phyloP scores from a whole-genome alignment of 352 stramenopile genomes.

The Phytophthora sp. region DNA sequence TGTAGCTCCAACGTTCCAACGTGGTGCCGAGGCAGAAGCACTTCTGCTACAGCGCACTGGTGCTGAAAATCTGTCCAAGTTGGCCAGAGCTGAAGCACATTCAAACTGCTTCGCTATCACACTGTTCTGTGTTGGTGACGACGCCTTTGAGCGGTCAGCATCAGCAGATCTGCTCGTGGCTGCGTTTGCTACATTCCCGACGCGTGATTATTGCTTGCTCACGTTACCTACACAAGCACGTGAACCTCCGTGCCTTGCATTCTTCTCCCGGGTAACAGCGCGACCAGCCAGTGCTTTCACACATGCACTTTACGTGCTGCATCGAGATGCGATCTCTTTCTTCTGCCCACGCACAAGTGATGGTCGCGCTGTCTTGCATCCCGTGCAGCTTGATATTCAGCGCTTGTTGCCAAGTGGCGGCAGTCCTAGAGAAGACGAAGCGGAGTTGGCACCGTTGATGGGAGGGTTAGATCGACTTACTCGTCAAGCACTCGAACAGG shows the following conservation, averaged over 20 bases:
- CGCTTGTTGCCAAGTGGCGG: slow-evolving; percentile 24
- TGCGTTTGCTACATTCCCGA: slow-evolving; percentile 59
- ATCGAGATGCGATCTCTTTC: slow-evolving; percentile 65
- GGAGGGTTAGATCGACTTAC: slow-evolving; percentile 37
- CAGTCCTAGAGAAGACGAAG: slow-evolving; percentile 7
- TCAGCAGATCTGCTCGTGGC: slow-evolving; percentile 50
- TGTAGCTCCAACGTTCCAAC: slow-evolving; percentile 52
- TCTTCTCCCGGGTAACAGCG: slow-evolving; percentile 49
- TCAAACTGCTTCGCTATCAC: slow-evolving; percentile 70
- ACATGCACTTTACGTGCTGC: slow-evolving; percentile 60
- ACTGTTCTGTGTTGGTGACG: slow-evolving; percentile 61
- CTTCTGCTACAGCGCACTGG: slow-evolving; percentile 26
- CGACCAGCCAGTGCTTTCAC: slow-evolving; percentile 60
- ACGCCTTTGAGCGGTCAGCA: slow-evolving; percentile 46
- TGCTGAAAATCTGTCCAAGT: slow-evolving; percentile 29
- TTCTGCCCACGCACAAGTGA: slow-evolving; percentile 42
- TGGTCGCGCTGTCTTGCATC: slow-evolving; percentile 32
- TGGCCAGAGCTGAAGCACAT: slow-evolving; percentile 46
- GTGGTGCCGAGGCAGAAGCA: slow-evolving; percentile 45
- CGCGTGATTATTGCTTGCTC: slow-evolving; percentile 62
- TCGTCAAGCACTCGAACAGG: slow-evolving; percentile 34
- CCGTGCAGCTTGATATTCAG: slow-evolving; percentile 43
- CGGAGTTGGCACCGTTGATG: slow-evolving; percentile 15
- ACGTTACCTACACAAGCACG: slow-evolving; percentile 54
- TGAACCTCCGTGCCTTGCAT: slow-evolving; percentile 53